A percentile compares a stretch with the other conserved stretches of the same genome.
Conservation (phyloP, 2,329 filamentous ascomycete species). For the Pestalotiopsis sp. region DNA sequence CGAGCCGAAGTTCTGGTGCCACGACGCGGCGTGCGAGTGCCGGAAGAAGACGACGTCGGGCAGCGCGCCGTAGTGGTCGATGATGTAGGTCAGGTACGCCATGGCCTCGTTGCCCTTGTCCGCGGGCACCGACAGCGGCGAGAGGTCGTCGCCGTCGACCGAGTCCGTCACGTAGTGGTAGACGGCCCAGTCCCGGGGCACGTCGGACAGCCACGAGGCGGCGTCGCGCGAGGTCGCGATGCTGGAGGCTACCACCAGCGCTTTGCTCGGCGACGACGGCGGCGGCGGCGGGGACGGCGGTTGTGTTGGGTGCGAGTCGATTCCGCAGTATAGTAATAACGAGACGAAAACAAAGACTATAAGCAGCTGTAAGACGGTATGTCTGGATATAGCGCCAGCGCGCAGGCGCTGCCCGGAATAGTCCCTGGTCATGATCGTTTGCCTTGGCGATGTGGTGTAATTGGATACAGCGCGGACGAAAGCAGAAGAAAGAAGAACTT, state of each 20-base stretch:
- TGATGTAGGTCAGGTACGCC: conserved; percentile 63
- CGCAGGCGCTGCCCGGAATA: neutral
- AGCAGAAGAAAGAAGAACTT: neutral
- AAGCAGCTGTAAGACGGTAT: neutral
- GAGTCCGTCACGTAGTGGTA: conserved; percentile 10
- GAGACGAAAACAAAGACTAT: neutral
- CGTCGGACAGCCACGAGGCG: neutral
- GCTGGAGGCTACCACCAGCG: conserved; percentile 6
- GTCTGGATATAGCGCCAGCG: neutral
- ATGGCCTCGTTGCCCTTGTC: conserved; percentile 60
- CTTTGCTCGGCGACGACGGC: neutral
- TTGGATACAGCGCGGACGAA: neutral
- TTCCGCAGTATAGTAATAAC: neutral
- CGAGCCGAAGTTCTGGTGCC: conserved; percentile 61
- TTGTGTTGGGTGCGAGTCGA: neutral
- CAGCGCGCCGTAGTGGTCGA: conserved; percentile 62
- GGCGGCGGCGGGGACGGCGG: neutral
- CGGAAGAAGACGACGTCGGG: conserved; percentile 62
- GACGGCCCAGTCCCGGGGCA: conserved; percentile 9
- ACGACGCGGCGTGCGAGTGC: conserved; percentile 55
- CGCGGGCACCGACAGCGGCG: conserved; percentile 23
- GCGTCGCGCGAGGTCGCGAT: neutral
- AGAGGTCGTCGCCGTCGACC: neutral
- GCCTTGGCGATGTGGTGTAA: neutral
- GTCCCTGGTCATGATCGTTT: neutral